phyloP scores from a whole-genome alignment of 495 filamentous ascomycete genomes.

The Hypoxylon subgilvum region DNA sequence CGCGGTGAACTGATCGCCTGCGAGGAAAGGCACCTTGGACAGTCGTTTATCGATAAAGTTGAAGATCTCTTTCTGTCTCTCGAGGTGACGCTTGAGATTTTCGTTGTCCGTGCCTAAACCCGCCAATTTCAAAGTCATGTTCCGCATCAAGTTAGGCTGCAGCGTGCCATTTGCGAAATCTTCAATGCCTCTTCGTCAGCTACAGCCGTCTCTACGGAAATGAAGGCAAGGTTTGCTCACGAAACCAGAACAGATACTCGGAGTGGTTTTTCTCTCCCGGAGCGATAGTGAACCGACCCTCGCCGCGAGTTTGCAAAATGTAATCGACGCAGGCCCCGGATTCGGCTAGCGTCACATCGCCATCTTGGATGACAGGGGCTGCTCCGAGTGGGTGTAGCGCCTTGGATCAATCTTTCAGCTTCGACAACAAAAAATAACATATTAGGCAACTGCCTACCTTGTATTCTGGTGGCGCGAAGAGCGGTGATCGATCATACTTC shows the following conservation, averaged over 20 bases:
- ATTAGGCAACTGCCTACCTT: too few relatives aligned
- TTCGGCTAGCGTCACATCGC: constrained; percentile 58
- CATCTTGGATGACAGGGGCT: constrained; percentile 64
- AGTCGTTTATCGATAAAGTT: constrained; percentile 54
- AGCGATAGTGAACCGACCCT: constrained; percentile 50
- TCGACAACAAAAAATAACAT: too few relatives aligned
- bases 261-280: constrained; percentile 55
- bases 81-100: constrained; percentile 17
- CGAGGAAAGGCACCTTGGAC: constrained; percentile 57
- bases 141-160: constrained; percentile 45
- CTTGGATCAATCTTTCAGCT: too few relatives aligned
- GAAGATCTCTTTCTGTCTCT: constrained; percentile 40
- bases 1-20: constrained; percentile 63
- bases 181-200: constrained; percentile 13
- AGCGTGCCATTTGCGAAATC: constrained; percentile 65
- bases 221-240: constrained; percentile 11
- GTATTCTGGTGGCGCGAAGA: constrained; percentile 60
- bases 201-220: background rate
- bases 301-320: constrained; percentile 58
- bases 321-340: constrained; percentile 63
- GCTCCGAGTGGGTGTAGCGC: constrained; percentile 58
- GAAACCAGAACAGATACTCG: constrained; percentile 66
- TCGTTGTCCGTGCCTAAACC: constrained; percentile 9
- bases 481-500: constrained; percentile 56
- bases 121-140: constrained; percentile 5